phyloP scores from a whole-genome alignment of 768 basidiomycete genomes.

The Cystobasidium onofrii region DNA sequence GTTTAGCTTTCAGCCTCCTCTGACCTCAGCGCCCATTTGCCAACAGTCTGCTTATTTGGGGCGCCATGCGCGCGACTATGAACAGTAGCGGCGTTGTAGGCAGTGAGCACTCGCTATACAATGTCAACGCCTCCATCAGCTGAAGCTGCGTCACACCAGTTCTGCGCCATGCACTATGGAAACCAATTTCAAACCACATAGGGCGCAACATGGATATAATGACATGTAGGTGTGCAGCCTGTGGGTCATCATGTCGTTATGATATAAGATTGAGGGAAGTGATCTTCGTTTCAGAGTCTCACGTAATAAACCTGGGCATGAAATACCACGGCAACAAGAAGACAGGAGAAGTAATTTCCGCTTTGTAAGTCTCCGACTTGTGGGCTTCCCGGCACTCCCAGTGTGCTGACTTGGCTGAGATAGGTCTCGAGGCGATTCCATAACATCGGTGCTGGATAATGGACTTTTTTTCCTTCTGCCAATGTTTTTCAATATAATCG shows the following conservation, averaged over 20 bases:
- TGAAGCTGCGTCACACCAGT: background rate
- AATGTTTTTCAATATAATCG: background rate
- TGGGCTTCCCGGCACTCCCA: background rate
- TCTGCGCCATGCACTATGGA: background rate
- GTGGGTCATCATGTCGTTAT: background rate
- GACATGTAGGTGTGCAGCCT: background rate
- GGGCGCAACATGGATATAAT: background rate
- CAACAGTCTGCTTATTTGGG: background rate
- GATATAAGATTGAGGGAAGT: background rate
- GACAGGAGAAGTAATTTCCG: background rate
- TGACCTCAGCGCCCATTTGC: background rate
- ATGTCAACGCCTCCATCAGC: background rate
- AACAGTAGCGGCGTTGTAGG: background rate
- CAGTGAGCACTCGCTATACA: background rate
- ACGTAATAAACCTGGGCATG: background rate
- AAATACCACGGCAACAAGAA: slow-evolving; percentile 3
- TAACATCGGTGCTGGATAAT: background rate
- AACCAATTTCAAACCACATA: background rate
- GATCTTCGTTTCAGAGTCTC: background rate
- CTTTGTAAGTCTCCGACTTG: background rate
- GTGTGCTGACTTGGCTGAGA: background rate
- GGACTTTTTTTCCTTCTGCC: background rate
- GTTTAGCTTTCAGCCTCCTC: background rate
- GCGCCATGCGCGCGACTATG: background rate
- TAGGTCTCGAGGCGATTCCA: background rate